A percentile compares a stretch with the other conserved stretches of the same genome.
Conservation (phyloP, 768 basidiomycete species). For the Russula lepida region DNA sequence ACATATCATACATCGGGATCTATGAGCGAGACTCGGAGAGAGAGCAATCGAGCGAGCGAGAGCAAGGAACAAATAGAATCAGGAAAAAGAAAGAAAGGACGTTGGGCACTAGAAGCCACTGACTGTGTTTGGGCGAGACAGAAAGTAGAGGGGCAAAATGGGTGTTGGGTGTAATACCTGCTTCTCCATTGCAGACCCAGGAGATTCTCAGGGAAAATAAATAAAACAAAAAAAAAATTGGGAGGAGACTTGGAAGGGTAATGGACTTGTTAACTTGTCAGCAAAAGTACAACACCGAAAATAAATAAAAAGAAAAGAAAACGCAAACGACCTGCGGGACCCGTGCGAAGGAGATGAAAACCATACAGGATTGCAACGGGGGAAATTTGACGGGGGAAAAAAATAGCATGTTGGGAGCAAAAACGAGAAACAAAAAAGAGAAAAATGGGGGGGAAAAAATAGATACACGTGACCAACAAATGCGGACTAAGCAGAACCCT, state of each 20-base stretch:
- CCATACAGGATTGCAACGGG: background rate
- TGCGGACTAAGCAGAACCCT: background rate
- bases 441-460: background rate
- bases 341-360: background rate
- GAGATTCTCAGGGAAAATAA: background rate
- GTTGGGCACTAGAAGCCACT: background rate
- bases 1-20: conserved; percentile 15
- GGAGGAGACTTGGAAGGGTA: background rate
- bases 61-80: background rate
- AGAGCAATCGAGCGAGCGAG: conserved; percentile 5
- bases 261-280: background rate
- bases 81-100: background rate
- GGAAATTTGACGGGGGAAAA: background rate
- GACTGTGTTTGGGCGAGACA: too few species aligned
- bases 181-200: conserved; percentile 1
- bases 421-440: background rate
- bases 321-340: background rate
- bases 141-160: too few species aligned
- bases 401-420: background rate
- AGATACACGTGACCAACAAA: conserved; percentile 2
- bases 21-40: conserved; percentile 15
- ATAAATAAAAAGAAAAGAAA: background rate
- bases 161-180: too few species aligned
- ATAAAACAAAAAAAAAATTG: background rate
- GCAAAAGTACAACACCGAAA: conserved; percentile 10